These are phyloP conservation scores for Dactylonectria estremocensis DNA, from an alignment of 2,329 filamentous ascomycete species.

Conservation along the genomic window DNA sequence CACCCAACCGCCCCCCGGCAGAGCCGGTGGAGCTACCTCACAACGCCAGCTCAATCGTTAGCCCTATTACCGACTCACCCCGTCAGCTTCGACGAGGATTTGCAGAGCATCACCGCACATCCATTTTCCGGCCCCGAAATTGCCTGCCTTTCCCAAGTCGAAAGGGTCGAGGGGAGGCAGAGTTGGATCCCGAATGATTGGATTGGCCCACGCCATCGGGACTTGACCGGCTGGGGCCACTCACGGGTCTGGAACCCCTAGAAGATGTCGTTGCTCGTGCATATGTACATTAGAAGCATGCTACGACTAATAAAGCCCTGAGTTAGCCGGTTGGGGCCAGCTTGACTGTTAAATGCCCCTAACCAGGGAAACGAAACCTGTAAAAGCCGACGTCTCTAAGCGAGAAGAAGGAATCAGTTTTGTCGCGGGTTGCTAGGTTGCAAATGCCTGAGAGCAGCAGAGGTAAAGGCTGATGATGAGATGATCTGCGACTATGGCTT, in stretches of 20 bases:
- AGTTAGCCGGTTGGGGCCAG: background rate
- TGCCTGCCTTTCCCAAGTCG: conserved; percentile 26
- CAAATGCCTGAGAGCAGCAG: conserved; percentile 10
- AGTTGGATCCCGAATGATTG: conserved; percentile 30
- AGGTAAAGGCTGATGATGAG: conserved; percentile 25
- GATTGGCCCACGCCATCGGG: conserved; percentile 33
- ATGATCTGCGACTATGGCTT: conserved; percentile 40
- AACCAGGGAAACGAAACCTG: conserved; percentile 15
- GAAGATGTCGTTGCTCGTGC: conserved; percentile 33
- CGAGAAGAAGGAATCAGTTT: conserved; percentile 16
- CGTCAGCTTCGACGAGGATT: conserved; percentile 46
- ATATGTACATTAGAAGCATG: conserved; percentile 26
- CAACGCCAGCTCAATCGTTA: conserved; percentile 48
- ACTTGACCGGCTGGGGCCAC: conserved; percentile 22
- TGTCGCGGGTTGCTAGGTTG: conserved; percentile 9
- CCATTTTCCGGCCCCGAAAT: conserved; percentile 40
- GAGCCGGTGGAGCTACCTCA: conserved; percentile 44
- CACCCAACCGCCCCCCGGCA: conserved; percentile 45
- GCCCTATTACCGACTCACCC: conserved; percentile 48
- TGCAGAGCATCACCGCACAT: conserved; percentile 45
- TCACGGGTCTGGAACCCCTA: conserved; percentile 7
- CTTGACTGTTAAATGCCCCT: conserved; percentile 17
- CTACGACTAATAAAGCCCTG: background rate
- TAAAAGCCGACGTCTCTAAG: conserved; percentile 3
- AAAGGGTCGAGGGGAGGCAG: conserved; percentile 29